These are phyloP conservation scores for Gryganskiella cystojenkinii DNA, from an alignment of 192 early-diverging fungal species.

Conservation along the genomic window DNA sequence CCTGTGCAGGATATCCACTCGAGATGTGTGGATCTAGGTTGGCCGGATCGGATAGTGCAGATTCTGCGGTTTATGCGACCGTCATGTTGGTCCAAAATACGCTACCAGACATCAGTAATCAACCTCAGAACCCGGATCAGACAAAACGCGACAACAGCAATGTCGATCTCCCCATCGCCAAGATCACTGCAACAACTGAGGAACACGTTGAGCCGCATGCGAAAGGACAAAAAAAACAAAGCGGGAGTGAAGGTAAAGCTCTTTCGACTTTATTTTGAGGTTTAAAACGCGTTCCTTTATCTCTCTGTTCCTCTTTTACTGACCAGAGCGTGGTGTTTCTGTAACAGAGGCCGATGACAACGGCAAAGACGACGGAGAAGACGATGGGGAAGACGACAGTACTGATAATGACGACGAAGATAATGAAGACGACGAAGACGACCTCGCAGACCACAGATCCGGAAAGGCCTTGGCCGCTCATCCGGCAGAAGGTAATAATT, in stretches of 20 bases:
- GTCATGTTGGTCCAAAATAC: conserved; percentile 14
- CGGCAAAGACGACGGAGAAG: background rate
- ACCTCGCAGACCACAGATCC: background rate
- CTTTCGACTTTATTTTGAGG: too few species aligned
- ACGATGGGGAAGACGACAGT: background rate
- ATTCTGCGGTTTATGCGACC: conserved; percentile 10
- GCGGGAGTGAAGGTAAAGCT: too few species aligned
- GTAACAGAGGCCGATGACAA: background rate
- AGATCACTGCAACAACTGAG: too few species aligned
- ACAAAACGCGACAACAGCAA: background rate
- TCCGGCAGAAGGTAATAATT: background rate
- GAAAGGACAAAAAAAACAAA: too few species aligned
- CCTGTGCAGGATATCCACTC: conserved; percentile 30
- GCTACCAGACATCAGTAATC: background rate
- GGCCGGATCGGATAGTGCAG: background rate
- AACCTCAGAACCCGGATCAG: background rate
- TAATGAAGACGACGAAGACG: background rate
- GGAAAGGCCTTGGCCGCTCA: conserved; percentile 1
- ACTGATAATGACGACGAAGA: background rate
- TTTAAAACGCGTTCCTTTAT: background rate
- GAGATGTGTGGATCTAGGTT: conserved; percentile 35
- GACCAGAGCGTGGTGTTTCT: too few species aligned
- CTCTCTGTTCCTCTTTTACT: background rate
- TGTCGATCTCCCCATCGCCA: background rate
- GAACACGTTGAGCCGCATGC: too few species aligned